Percentiles rank a stretch among this genome's conserved stretches.
phyloP scores from a whole-genome alignment of 2,329 filamentous ascomycete species.

The Penicillium sp. region DNA sequence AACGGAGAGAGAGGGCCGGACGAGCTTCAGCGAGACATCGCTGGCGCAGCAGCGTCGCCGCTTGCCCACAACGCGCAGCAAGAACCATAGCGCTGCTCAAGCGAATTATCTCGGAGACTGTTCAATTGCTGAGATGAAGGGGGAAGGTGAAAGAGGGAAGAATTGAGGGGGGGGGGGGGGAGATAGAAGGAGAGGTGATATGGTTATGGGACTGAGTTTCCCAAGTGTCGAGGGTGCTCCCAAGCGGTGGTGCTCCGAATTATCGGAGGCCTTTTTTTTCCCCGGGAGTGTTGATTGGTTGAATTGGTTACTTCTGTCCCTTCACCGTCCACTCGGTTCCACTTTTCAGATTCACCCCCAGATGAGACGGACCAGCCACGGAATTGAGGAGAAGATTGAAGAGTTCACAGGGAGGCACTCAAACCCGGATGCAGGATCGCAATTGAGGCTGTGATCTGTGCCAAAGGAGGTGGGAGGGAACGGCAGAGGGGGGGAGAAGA shows the following conservation, averaged over 20 bases:
- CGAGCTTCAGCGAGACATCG: conserved; percentile 37
- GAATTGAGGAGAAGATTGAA: conserved; percentile 2
- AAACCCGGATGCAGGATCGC: neutral
- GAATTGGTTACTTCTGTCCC: neutral
- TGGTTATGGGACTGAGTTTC: too few relatives aligned
- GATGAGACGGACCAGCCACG: conserved; percentile 3
- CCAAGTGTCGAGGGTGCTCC: conserved; percentile 1
- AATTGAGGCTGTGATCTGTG: neutral
- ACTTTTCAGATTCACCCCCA: conserved; percentile 9
- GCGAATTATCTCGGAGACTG: conserved; percentile 6
- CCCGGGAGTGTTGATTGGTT: conserved; percentile 19
- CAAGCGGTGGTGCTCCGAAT: conserved; percentile 11
- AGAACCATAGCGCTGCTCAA: conserved; percentile 41
- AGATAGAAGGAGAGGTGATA: conserved; percentile 10
- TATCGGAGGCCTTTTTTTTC: conserved; percentile 22
- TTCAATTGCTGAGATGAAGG: conserved; percentile 20
- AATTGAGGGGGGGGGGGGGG: neutral
- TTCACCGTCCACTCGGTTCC: conserved; percentile 21
- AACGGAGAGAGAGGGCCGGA: conserved; percentile 31
- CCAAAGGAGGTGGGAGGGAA: too few relatives aligned
- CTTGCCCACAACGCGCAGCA: conserved; percentile 42
- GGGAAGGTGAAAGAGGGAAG: conserved; percentile 1
- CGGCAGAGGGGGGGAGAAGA: too few relatives aligned
- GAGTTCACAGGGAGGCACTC: neutral
- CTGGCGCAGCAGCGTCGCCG: conserved; percentile 37